Evolutionary conservation across 345 rosid genomes (phyloP).

Genomic region (Eucalyptus coolabah): DNA sequence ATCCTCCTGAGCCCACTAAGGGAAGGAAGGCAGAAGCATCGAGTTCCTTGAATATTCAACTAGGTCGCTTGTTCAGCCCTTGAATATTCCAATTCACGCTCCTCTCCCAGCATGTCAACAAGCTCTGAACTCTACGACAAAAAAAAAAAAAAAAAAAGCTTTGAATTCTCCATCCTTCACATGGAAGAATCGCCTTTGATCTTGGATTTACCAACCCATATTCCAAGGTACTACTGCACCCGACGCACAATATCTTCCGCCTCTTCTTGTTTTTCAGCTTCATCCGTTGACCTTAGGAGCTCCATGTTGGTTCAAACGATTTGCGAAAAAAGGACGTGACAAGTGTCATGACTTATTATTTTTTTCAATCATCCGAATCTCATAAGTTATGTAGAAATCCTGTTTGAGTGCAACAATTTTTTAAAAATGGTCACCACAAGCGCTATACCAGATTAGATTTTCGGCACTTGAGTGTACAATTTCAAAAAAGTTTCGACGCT

Average conservation of each 20-base stretch:
- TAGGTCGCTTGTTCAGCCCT: background rate
- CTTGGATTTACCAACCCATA: background rate
- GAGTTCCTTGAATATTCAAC: background rate
- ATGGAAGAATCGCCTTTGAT: background rate
- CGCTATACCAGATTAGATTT: accelerated
- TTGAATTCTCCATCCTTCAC: background rate
- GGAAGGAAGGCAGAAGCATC: background rate
- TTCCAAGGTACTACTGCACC: background rate
- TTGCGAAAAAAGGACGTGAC: background rate
- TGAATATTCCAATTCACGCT: background rate
- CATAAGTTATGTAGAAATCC: no score
- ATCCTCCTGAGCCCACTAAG: background rate
- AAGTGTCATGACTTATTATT: background rate
- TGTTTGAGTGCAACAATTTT: accelerated
- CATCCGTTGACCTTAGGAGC: background rate
- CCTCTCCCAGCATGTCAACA: background rate
- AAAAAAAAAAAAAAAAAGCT: no score
- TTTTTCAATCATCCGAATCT: no score
- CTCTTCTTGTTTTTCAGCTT: background rate
- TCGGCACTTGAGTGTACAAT: accelerated
- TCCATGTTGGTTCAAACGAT: no score
- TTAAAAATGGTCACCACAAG: no score
- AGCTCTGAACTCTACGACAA: background rate
- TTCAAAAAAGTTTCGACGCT: background rate
- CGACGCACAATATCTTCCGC: background rate